Evolutionary conservation across 768 basidiomycete species (phyloP), one percentile per base, ranked within the genome.

Genomic region (Boletales sp.): DNA sequence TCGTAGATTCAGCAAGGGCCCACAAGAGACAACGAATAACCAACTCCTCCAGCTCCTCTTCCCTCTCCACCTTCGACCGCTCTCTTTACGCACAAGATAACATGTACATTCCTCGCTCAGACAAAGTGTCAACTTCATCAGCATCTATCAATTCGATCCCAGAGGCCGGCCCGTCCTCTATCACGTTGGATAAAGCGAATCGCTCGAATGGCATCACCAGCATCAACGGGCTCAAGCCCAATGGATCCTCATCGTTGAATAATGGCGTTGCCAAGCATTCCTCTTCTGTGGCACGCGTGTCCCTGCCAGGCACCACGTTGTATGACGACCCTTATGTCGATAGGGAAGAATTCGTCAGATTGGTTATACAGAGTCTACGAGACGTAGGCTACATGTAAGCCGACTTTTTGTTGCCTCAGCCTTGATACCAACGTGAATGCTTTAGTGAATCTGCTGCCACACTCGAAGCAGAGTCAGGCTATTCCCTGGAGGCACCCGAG

Each of bases 381-480:
- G 94, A 97, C 68, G 86, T 94, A 43, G 94, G 94, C 39, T 86
- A 86, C 54, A 72, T 74, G 83, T 86, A 58, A 67, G 83, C 74
- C 34, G 2, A 5, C 6, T 17, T 51, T 39, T 27, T 39, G 47
- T 60, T 27, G 17, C 45, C 44, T 29, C 32, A 29, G 43, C 40
- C 50, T 52, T 36, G 50, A 52, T 57, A 38, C 2, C 5, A 65
- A 52, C 12, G 18, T 12, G 9, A 38, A 37, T 40, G 50, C 29
- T 58, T 51, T 62, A 97, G 94, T 52, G 87, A 93, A 74, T 87
- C 91, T 21, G 94, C 94, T 21, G 80, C 84, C 15, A 87, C 86
- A 2, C 77, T 97, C 46, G 92, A 97, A 70, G 87, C 86, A 5
- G 94, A 97, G 70, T 97, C 94, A 8, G 94, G 94, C 7, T 95